Evolutionary conservation across 73 alveolate species (phyloP).

Genomic region (Effrenium voratum): DNA sequence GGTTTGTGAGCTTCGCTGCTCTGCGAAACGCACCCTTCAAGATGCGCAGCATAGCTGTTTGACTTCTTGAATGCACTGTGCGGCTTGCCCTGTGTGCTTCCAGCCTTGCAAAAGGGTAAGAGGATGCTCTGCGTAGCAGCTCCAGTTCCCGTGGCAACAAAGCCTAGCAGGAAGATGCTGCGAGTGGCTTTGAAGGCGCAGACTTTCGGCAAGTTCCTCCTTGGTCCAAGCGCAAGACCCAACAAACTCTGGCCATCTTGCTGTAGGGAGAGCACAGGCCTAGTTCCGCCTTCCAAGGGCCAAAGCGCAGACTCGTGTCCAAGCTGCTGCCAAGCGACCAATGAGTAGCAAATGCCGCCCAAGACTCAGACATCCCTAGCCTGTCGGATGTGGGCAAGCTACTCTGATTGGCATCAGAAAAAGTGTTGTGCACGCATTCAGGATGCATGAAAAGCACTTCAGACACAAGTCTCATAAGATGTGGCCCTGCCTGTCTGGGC

Average conservation of each 20-base stretch:
- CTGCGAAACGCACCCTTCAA: too few species aligned
- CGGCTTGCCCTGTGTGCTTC: too few species aligned
- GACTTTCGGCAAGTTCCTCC: background rate
- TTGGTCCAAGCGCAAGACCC: background rate
- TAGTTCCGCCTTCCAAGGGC: background rate
- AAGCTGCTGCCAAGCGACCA: conserved; percentile 35
- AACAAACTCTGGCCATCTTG: background rate
- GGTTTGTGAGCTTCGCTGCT: too few species aligned
- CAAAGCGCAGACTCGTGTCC: background rate
- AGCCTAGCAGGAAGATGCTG: conserved; percentile 18
- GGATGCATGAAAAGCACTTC: too few species aligned
- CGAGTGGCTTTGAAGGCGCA: conserved; percentile 1
- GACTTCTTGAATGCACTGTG: too few species aligned
- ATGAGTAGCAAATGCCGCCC: background rate
- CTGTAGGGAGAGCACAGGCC: background rate
- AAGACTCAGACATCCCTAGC: background rate
- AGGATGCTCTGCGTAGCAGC: background rate
- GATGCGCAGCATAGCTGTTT: too few species aligned
- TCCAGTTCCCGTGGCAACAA: conserved; percentile 36
- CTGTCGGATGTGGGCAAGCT: too few species aligned
- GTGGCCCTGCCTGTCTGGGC: too few species aligned
- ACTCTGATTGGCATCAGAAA: too few species aligned
- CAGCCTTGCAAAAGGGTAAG: conserved; percentile 38
- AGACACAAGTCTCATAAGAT: too few species aligned
- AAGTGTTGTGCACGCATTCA: too few species aligned